Evolutionary conservation across 208 protist genomes (phyloP).

Genomic region (Crithidia expoeki): DNA sequence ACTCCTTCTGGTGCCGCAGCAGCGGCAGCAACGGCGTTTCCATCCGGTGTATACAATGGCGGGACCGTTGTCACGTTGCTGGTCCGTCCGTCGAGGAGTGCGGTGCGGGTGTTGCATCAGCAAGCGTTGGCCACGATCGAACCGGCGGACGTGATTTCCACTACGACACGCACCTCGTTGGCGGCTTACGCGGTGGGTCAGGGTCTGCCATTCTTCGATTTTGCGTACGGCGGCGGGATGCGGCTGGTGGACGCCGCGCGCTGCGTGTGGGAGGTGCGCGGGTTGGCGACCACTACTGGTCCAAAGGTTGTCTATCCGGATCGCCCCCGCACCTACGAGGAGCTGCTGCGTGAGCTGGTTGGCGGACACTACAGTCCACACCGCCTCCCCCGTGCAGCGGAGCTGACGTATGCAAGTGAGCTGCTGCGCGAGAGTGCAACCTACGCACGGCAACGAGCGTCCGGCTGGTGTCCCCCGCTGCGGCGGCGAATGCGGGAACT

Average conservation of each 20-base stretch:
- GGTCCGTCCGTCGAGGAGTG: slow-evolving; percentile 50
- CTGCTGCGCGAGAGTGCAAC: slow-evolving; percentile 34
- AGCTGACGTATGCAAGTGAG: slow-evolving; percentile 35
- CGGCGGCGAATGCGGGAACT: slow-evolving; percentile 65
- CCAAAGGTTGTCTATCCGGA: slow-evolving; percentile 29
- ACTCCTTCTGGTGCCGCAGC: too few species aligned
- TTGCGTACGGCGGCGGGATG: slow-evolving; percentile 70
- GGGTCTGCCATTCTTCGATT: slow-evolving; percentile 82
- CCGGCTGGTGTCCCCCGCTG: slow-evolving; percentile 53
- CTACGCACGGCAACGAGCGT: slow-evolving; percentile 30
- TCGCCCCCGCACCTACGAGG: slow-evolving; percentile 40
- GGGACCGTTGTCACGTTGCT: slow-evolving; percentile 64
- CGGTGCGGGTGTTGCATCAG: slow-evolving; percentile 75
- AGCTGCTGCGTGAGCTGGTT: slow-evolving; percentile 68
- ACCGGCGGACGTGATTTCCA: slow-evolving; percentile 56
- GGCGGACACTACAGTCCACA: slow-evolving; percentile 72
- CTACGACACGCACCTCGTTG: slow-evolving; percentile 33
- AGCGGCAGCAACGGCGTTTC: too few species aligned
- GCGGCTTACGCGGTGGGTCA: slow-evolving; percentile 70
- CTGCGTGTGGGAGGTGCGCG: slow-evolving; percentile 62
- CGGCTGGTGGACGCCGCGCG: slow-evolving; percentile 81
- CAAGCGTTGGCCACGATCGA: slow-evolving; percentile 65
- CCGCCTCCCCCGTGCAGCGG: slow-evolving; percentile 47
- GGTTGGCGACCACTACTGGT: slow-evolving; percentile 47
- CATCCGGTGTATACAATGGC: slow-evolving; percentile 2